phyloP scores from a whole-genome alignment of 2,329 filamentous ascomycete species.

The Cercospora sp. region DNA sequence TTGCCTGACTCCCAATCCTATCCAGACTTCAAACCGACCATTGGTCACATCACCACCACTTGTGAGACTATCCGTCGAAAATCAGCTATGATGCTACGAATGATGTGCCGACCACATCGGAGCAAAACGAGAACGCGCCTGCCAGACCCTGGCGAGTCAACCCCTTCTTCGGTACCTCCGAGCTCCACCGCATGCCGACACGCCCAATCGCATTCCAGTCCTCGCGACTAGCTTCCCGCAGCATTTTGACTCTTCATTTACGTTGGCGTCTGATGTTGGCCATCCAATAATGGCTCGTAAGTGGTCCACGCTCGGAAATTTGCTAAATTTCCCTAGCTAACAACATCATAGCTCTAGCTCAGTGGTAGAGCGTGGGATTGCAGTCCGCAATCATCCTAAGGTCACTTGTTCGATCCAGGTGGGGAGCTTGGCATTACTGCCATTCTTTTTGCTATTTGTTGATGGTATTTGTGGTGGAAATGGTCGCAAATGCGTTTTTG shows the following conservation, averaged over 20 bases:
- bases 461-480: background rate
- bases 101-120: background rate
- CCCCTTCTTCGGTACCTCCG: too few relatives aligned
- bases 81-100: background rate
- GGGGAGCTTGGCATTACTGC: background rate
- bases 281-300: background rate
- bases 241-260: too few relatives aligned
- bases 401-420: constrained; percentile 33
- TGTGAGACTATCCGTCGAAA: background rate
- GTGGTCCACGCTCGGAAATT: background rate
- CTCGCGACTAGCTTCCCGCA: too few relatives aligned
- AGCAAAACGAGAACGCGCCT: background rate
- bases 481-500: background rate
- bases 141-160: background rate
- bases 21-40: too few relatives aligned
- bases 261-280: too few relatives aligned
- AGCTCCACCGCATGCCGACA: background rate
- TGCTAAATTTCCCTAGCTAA: too few relatives aligned
- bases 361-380: constrained; percentile 37
- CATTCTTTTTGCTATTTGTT: background rate
- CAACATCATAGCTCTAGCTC: constrained; percentile 24
- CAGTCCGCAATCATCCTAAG: constrained; percentile 30
- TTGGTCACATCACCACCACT: too few relatives aligned
- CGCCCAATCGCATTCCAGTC: background rate
- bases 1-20: too few relatives aligned